Evolutionary conservation across 768 basidiomycete genomes (phyloP).

Genomic region (Agaricus blazei): DNA sequence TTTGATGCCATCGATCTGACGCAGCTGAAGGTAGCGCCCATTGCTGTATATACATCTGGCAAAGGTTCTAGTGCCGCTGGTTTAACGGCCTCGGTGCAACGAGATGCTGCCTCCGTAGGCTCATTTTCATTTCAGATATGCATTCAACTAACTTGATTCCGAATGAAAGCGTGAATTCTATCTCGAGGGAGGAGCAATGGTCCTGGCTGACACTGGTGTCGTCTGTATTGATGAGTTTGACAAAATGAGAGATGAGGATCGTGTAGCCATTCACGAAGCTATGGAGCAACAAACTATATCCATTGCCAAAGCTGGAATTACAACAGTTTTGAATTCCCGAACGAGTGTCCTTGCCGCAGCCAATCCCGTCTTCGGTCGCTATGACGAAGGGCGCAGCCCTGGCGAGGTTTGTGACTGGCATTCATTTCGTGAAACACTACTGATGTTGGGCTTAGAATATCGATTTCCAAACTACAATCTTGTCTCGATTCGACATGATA

Average conservation of each 20-base stretch:
- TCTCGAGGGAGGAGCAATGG: constrained; percentile 99
- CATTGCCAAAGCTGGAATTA: constrained; percentile 98
- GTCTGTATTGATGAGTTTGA: constrained; percentile 99
- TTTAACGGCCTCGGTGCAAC: constrained; percentile 95
- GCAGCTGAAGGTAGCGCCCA: constrained; percentile 76
- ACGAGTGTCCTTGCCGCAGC: constrained; percentile 96
- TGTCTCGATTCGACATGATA: constrained; percentile 99
- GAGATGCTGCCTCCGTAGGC: constrained; percentile 83
- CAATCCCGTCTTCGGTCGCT: constrained; percentile 96
- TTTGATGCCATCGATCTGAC: constrained; percentile 1
- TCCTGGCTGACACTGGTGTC: constrained; percentile 95
- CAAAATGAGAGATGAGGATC: constrained; percentile 99
- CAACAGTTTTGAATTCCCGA: constrained; percentile 92
- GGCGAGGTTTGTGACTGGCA: constrained; percentile 60
- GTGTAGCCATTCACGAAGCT: constrained; percentile 98
- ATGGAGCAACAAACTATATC: constrained; percentile 99
- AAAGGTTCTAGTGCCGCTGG: constrained; percentile 98
- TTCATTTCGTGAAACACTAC: not conserved
- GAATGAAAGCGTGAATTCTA: constrained; percentile 86
- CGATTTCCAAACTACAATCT: constrained; percentile 95
- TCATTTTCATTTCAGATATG: not conserved
- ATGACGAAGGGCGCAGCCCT: constrained; percentile 94
- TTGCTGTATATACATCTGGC: constrained; percentile 97
- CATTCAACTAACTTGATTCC: constrained; percentile 1
- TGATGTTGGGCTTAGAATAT: constrained; percentile 57